Conservation (phyloP, 2,329 filamentous ascomycete species). For the Furcasterigmium sp. region DNA sequence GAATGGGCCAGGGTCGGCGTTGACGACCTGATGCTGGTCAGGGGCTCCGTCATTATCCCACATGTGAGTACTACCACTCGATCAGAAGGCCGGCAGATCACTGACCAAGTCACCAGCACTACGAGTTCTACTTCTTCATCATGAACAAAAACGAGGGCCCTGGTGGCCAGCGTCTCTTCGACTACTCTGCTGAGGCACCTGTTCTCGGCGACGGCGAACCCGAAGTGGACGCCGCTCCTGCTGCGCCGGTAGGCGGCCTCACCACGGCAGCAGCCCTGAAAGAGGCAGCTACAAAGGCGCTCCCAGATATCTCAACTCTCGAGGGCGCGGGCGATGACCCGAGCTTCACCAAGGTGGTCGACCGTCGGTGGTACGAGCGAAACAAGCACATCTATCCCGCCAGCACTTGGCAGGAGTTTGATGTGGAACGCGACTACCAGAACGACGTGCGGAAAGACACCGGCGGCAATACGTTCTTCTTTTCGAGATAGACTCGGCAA, state of each 20-base stretch:
- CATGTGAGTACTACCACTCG: conserved; percentile 61
- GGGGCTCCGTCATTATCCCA: conserved; percentile 86
- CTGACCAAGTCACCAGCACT: conserved; percentile 61
- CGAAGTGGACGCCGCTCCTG: conserved; percentile 9
- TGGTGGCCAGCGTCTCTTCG: conserved; percentile 69
- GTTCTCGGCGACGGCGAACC: conserved; percentile 7
- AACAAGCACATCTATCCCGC: conserved; percentile 99
- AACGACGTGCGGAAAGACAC: conserved; percentile 73
- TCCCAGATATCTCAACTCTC: conserved; percentile 47
- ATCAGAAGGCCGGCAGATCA: neutral
- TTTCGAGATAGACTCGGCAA: conserved; percentile 39
- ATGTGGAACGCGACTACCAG: conserved; percentile 81
- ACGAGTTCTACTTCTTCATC: conserved; percentile 95
- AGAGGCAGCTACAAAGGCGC: conserved; percentile 28
- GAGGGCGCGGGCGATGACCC: conserved; percentile 80
- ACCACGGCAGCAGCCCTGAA: conserved; percentile 25
- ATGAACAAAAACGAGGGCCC: conserved; percentile 78
- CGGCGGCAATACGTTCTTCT: conserved; percentile 92
- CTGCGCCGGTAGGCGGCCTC: conserved; percentile 22
- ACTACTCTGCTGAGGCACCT: conserved; percentile 57
- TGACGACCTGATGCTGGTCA: conserved; percentile 90
- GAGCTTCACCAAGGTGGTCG: conserved; percentile 84
- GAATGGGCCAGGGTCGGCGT: conserved; percentile 94
- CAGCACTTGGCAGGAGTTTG: conserved; percentile 92
- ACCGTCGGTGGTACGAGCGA: conserved; percentile 91